phyloP scores from a whole-genome alignment of 2,329 filamentous ascomycete genomes.

The Simplicillium sp. region DNA sequence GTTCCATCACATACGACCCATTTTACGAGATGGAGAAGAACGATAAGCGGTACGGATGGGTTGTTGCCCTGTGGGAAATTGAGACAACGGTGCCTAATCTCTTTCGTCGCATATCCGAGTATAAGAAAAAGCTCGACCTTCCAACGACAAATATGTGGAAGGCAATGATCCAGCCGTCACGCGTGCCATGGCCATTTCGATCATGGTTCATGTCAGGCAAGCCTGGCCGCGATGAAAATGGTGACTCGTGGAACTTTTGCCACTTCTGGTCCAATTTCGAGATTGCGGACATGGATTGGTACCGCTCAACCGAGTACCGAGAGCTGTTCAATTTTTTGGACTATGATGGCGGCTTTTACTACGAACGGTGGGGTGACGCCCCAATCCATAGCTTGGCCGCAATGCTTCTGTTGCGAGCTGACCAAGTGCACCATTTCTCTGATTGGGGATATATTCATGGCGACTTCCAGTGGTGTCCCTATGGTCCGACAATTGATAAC shows the following conservation, averaged over 20 bases:
- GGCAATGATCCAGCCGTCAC: conserved; percentile 28
- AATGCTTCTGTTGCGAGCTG: conserved; percentile 27
- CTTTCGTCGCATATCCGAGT: conserved; percentile 30
- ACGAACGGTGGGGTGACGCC: conserved; percentile 35
- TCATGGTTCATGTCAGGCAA: conserved; percentile 21
- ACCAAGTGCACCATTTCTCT: conserved; percentile 31
- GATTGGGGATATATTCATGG: conserved; percentile 33
- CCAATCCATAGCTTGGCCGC: conserved; percentile 32
- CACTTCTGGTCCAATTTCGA: conserved; percentile 41
- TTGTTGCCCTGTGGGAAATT: conserved; percentile 32
- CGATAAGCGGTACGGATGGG: conserved; percentile 34
- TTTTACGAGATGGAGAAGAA: conserved; percentile 34
- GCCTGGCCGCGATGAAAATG: conserved; percentile 26
- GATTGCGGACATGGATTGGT: conserved; percentile 35
- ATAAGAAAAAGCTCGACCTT: conserved; percentile 25
- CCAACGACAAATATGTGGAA: conserved; percentile 27
- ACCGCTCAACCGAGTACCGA: conserved; percentile 28
- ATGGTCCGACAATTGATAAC: conserved; percentile 4
- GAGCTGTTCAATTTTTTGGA: conserved; percentile 30
- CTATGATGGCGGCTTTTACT: conserved; percentile 30
- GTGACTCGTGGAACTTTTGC: conserved; percentile 33
- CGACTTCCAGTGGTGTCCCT: conserved; percentile 18
- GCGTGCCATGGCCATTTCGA: conserved; percentile 31
- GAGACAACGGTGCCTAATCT: conserved; percentile 29
- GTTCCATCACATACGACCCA: conserved; percentile 36